These are phyloP conservation scores for Zygoascus flipseniorum DNA, from an alignment of 805 yeast species.

Conservation along the genomic window DNA sequence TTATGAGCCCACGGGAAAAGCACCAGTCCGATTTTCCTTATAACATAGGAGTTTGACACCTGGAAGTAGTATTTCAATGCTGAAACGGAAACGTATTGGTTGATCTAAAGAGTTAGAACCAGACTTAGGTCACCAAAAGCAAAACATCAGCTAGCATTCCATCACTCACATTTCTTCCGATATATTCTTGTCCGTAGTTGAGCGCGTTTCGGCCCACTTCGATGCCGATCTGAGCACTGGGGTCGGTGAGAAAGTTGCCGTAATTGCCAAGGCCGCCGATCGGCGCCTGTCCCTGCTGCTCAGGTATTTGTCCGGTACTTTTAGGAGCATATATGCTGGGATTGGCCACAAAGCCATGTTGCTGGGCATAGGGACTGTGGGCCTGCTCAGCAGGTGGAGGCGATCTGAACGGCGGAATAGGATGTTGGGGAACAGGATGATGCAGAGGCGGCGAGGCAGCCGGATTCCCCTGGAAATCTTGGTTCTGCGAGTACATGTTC, in stretches of 20 bases:
- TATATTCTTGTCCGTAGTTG: constrained; percentile 67
- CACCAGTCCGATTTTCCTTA: constrained; percentile 61
- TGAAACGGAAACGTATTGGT: constrained; percentile 39
- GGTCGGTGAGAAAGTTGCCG: constrained; percentile 54
- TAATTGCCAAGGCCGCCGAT: constrained; percentile 18
- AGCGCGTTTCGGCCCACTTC: constrained; percentile 84
- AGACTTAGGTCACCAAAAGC: neutral
- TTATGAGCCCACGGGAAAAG: constrained; percentile 79
- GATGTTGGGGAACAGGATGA: constrained; percentile 39
- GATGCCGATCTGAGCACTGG: constrained; percentile 74
- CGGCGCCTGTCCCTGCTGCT: constrained; percentile 10
- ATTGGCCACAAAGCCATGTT: constrained; percentile 3
- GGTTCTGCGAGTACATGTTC: neutral
- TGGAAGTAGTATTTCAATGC: constrained; percentile 81
- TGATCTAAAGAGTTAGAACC: constrained; percentile 27
- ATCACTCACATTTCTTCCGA: constrained; percentile 55
- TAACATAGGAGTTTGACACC: constrained; percentile 82
- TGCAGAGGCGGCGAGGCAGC: constrained; percentile 30
- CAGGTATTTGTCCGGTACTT: neutral
- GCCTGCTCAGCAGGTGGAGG: constrained; percentile 20
- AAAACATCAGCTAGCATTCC: neutral
- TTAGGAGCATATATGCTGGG: constrained; percentile 13
- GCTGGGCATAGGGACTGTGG: neutral
- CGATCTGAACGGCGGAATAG: constrained; percentile 31
- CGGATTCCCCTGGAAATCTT: neutral